Base-by-base conservation (phyloP, 169 alveolate species). In the Plasmodium gaboni region DNA sequence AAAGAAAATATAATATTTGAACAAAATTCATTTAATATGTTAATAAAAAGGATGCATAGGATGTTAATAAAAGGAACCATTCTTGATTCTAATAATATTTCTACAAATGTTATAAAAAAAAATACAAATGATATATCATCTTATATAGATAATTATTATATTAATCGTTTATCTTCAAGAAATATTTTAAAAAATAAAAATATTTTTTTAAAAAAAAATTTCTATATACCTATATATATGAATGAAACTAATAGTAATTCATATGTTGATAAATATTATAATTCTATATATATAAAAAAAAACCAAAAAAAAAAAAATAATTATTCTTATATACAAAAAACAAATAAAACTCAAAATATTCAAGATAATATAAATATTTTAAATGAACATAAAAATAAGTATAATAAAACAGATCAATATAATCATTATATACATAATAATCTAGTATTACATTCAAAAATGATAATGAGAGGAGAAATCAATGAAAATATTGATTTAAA, bases 381-480 rank as follows among this genome's bases (percentile, higher is more conserved):
- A 32, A 12, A 48, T 70, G 67, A 51, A 57, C 74, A 65, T 32
- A 51, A 51, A 13, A 44, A 13, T 13, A 70, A 59, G 4, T 1
- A 28, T 13, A 0, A 28, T 15, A 70, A 83, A 13, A 51, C 10
- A 9, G 46, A 17, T 53, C 15, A 32, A 46, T 1, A 61, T 4
- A 67, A 42, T 13, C 22, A 83, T 73, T 83, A 28, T 12, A 60
- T n/a, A 6, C 91, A 83, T 32, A 83, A 73, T 24, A 92, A 92
- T 88, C 91, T 92, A 4, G 71, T 92, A n/a, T 83, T 86, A 19
- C 59, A 60, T 8, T 59, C 88, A 1, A 91, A 92, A 69, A 65
- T 92, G 76, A 92, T 88, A 17, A 65, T 92, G 57, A 88, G 95
- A 10, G 95, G 95, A 24, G 80, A 53, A 42, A 10, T 92, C 2